Evolutionary conservation across 441 rosid genomes (phyloP).

Genomic region (Bruguiera hainesii): DNA sequence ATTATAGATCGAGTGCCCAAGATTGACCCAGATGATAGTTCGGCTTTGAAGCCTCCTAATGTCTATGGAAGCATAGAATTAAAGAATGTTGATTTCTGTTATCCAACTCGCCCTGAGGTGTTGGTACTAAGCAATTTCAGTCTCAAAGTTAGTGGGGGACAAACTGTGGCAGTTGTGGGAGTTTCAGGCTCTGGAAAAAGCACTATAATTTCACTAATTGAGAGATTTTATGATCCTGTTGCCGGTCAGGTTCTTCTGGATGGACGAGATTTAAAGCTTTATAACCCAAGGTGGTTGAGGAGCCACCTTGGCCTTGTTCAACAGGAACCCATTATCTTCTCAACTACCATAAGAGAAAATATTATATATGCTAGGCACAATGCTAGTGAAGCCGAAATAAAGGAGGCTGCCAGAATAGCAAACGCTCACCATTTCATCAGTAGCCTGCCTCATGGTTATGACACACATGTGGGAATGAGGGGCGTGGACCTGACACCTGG

Average conservation of each 20-base stretch:
- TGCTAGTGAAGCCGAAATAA: conserved; percentile 94
- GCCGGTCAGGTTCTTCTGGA: conserved; percentile 95
- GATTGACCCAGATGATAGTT: conserved; percentile 93
- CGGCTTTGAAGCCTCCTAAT: conserved; percentile 89
- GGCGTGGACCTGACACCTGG: conserved; percentile 95
- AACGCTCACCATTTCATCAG: conserved; percentile 99
- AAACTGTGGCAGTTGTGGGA: conserved; percentile 92
- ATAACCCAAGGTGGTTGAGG: conserved; percentile 93
- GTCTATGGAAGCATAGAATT: conserved; percentile 96
- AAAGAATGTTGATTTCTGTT: conserved; percentile 89
- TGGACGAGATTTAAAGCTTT: conserved; percentile 82
- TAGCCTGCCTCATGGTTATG: conserved; percentile 95
- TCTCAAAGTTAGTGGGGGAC: conserved; percentile 93
- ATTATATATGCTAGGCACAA: conserved; percentile 96
- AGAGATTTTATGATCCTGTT: conserved; percentile 96
- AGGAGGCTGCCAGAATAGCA: conserved; percentile 98
- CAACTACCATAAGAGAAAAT: conserved; percentile 90
- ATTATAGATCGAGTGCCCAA: conserved; percentile 91
- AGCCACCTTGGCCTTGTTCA: conserved; percentile 87
- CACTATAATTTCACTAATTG: conserved; percentile 89
- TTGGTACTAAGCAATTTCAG: conserved; percentile 95
- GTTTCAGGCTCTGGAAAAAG: conserved; percentile 99
- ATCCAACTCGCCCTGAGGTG: conserved; percentile 90
- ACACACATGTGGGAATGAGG: conserved; percentile 95
- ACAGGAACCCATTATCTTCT: conserved; percentile 95